Base-by-base conservation (phyloP, 805 yeast genomes). In the Cyberlindnera amylophila region DNA sequence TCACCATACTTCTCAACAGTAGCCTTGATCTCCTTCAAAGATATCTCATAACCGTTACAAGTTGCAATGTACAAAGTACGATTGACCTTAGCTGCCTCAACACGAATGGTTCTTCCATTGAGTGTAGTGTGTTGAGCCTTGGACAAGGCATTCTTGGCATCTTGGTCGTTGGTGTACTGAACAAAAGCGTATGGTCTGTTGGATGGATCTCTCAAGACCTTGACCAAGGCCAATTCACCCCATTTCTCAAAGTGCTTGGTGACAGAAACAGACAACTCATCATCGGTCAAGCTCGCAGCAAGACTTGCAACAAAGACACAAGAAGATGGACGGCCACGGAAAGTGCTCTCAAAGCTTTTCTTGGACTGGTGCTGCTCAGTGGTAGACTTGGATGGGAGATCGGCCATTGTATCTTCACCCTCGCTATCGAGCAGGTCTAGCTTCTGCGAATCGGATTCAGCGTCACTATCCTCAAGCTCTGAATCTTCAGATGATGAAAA, bases 121-220 rank as follows among this genome's bases (percentile, higher is more conserved):
- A 89, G 63, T 6, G 69, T 61, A 6, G 87, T 71, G 43, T 81
- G 80, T 54, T 86, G 91, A 10, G 88, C 95, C 46, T 71, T 70
- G 15, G 59, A 63, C 40, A 88, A 72, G 1, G 96, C 96, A 4
- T 50, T 58, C 47, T 72, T 70, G 4, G 95, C 89, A 50, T 84
- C 91, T 8, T 64, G 68, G 49, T 84, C 93, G 43, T 68, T 77
- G 8, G 77, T 69, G 59, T 85, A 89, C 65, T 89, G 96, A 35
- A 89, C 96, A 71, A 89, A 89, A 0, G 96, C 96, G 64, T 89
- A 89, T 2, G 97, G 97, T 36, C 96, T 71, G 56, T 84, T 83
- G 17, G 79, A 71, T 13, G 84, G 79, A 65, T 89, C 96, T 41
- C 96, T 70, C 45, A 89, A 70, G 3, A 89, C 96, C 57, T 89